These are phyloP conservation scores for Diutina mesorugosa DNA, from an alignment of 1,139 yeast genomes.

Conservation along the genomic window DNA sequence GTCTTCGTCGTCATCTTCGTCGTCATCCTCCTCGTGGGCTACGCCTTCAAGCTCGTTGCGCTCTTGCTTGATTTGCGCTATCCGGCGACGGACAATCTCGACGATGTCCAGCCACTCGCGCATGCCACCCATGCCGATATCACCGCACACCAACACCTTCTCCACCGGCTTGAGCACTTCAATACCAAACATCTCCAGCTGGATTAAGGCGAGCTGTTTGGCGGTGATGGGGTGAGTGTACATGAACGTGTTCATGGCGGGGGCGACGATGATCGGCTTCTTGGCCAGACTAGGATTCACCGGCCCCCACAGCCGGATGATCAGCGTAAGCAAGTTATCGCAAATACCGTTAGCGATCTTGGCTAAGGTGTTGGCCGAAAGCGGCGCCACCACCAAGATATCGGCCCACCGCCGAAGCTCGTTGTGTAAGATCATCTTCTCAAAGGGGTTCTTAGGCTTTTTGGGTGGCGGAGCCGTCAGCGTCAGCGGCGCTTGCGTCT, in stretches of 20 bases:
- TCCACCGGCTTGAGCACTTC: conserved; percentile 87
- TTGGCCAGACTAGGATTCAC: conserved; percentile 16
- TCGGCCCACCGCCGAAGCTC: conserved; percentile 95
- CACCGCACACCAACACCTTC: conserved; percentile 89
- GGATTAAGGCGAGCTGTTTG: conserved; percentile 55
- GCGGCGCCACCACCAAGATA: conserved; percentile 77
- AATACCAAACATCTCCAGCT: conserved; percentile 35
- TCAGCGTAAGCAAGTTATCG: conserved; percentile 76
- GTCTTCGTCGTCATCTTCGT: conserved; percentile 10
- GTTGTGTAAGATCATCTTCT: conserved; percentile 57
- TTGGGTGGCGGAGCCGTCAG: conserved; percentile 14
- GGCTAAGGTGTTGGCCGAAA: conserved; percentile 88
- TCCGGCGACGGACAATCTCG: conserved; percentile 53
- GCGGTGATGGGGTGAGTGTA: conserved; percentile 90
- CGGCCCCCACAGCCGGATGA: conserved; percentile 88
- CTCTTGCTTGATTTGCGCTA: conserved; percentile 20
- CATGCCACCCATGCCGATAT: conserved; percentile 98
- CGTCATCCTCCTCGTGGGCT: conserved; percentile 10
- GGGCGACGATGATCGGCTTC: conserved; percentile 79
- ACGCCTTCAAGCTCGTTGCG: conserved; percentile 4
- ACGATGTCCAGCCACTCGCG: conserved; percentile 92
- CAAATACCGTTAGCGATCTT: conserved; percentile 86
- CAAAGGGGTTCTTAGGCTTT: conserved; percentile 16
- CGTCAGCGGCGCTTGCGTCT: conserved; percentile 9
- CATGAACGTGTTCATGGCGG: conserved; percentile 97